Evolutionary conservation across 805 yeast genomes (phyloP), one percentile per base, ranked within the genome.

Genomic region (Metschnikowia shivogae): DNA sequence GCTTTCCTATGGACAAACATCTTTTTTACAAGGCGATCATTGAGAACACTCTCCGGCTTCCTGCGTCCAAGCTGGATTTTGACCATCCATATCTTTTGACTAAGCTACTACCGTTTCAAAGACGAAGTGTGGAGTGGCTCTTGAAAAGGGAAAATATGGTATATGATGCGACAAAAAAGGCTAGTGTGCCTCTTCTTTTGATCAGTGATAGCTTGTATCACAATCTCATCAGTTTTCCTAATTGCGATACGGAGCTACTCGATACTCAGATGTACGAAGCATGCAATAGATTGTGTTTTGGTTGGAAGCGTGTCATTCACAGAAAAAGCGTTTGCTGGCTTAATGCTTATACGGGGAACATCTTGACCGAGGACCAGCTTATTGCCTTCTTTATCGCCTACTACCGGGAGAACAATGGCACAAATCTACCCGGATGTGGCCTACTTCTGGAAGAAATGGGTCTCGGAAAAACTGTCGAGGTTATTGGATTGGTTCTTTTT

Each of bases 361-460:
- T 81, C 0, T 61, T 73, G 34, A 58, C 73, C 4, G 54, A 62
- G 5, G 40, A 44, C 1, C 58, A 63, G 19, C 68, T 73, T 1
- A 43, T 54, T 1, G 41, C 35, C 34, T 63, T 48, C 29, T 42
- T 71, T 39, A 30, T 64, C 41, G 44, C 67, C n/a, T 51, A 67
- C 42, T 41, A 61, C 54, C 34, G 53, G 11, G 44, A 55, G 17
- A 29, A 22, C 58, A 58, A 55, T 44, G 55, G 46, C 42, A 48
- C 56, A 57, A 47, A 53, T 42, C 48, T 76, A 52, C 68, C 80
- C 2, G 82, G 77, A 0, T 72, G 74, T 41, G 97, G 95, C 0
- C 66, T 93, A 6, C 62, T 93, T 29, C 85, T 93, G 1, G 99
- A 92, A 57, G 99, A 93, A 63, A 93, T 93, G 99, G 99, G 99